phyloP scores from a whole-genome alignment of 305 asterid species.

The Fraxinus nigra region DNA sequence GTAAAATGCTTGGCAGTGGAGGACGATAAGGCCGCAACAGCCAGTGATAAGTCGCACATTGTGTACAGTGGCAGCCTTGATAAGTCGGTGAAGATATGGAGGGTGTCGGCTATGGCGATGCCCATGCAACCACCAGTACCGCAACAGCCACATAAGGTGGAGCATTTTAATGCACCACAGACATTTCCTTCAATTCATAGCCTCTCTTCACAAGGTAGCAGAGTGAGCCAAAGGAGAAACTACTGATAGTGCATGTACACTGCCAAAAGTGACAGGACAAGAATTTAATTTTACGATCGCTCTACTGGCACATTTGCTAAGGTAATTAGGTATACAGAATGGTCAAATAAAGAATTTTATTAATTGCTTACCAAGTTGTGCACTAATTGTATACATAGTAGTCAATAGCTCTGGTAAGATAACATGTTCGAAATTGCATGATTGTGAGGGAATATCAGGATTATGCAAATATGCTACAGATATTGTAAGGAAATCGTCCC shows the following conservation, averaged over 20 bases:
- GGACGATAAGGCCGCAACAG: constrained; percentile 27
- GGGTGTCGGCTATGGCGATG: constrained; percentile 24
- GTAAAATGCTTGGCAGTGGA: constrained; percentile 46
- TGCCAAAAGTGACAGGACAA: not conserved
- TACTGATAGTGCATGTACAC: not conserved
- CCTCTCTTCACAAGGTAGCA: not conserved
- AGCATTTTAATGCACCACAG: not conserved
- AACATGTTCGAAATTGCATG: not conserved
- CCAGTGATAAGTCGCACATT: constrained; percentile 19
- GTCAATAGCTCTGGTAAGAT: not conserved
- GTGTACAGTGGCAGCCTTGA: constrained; percentile 51
- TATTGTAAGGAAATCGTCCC: not conserved
- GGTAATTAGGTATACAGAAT: not conserved
- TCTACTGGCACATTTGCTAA: not conserved
- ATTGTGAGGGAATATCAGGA: not conserved
- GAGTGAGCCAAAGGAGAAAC: not conserved
- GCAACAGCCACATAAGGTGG: not conserved
- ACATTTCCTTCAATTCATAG: not conserved
- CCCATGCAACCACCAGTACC: not conserved
- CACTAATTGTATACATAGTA: not conserved
- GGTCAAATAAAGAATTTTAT: too few relatives aligned
- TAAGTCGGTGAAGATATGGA: constrained; percentile 55
- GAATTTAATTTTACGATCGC: not conserved
- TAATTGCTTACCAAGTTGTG: not conserved
- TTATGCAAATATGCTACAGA: not conserved